These are phyloP conservation scores for Yamadazyma dendronema DNA, from an alignment of 1,139 yeast genomes.

Conservation along the genomic window DNA sequence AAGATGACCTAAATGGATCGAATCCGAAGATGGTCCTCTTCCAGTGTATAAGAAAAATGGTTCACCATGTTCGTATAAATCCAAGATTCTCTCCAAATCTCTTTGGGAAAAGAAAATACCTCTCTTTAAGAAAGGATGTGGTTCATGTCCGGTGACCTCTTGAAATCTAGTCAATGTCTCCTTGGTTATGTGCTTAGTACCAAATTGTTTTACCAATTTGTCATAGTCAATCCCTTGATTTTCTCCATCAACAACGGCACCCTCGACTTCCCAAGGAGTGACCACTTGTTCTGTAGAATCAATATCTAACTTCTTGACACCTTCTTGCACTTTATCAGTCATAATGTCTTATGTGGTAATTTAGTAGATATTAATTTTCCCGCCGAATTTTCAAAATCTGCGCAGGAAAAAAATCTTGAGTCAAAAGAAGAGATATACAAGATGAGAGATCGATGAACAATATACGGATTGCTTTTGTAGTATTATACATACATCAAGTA, in stretches of 20 bases:
- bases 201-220: conserved; percentile 81
- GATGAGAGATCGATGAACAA: no score
- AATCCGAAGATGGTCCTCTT: conserved; percentile 93
- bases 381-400: not conserved
- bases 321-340: conserved; percentile 22
- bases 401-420: not conserved
- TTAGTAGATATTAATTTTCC: not conserved
- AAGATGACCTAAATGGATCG: conserved; percentile 97
- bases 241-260: conserved; percentile 94
- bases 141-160: conserved; percentile 80
- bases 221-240: conserved; percentile 89
- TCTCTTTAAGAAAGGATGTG: conserved; percentile 89
- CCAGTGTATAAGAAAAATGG: conserved; percentile 97
- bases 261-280: conserved; percentile 99
- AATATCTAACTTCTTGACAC: conserved; percentile 24
- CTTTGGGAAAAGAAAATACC: conserved; percentile 94
- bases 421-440: not conserved
- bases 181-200: conserved; percentile 69
- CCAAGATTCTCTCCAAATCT: conserved; percentile 77
- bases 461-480: conserved; percentile 11
- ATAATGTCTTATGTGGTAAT: conserved; percentile 7
- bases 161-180: conserved; percentile 78
- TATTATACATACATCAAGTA: conserved; percentile 18
- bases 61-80: conserved; percentile 89
- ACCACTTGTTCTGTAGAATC: conserved; percentile 63